Evolutionary conservation across 208 protist genomes (phyloP), one percentile per base, ranked within the genome.

Genomic region (Leishmania major): DNA sequence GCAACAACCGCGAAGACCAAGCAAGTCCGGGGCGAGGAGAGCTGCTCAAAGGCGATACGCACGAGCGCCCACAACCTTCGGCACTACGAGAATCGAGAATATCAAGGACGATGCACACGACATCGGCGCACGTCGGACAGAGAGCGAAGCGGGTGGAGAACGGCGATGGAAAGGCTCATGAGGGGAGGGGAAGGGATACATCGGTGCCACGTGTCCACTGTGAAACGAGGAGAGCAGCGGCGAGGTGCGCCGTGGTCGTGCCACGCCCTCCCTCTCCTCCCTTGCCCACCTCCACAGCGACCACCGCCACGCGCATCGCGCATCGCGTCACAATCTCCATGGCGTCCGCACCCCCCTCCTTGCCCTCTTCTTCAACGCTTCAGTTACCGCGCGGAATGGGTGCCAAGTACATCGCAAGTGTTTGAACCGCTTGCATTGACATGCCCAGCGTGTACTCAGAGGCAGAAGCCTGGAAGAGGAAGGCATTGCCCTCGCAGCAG

Each of bases 381-480:
- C 53, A 78, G 75, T 37, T 67, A 3, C 64, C 66, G 53, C 83
- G 83, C 17, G 83, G 83, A 45, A 86, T 83, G 64, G 64, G 83
- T 45, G 78, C 75, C 25, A 96, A 75, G 51, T 92, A 87, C 8
- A 89, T 81, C 25, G 93, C 93, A 45, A 94, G 77, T 5, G 87
- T 79, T 71, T 83, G 85, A 78, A 95, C 85, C 19, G 85, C 90
- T 64, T 93, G 83, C 60, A 88, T 79, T 22, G 88, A 87, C 4
- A 79, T 70, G 11, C 55, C 83, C 67, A 93, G 40, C 13, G 83
- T 80, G 81, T 90, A 89, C 37, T 71, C 80, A 19, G 79, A 89
- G 64, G 84, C 81, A 17, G 85, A 59, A 2, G 90, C 83, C 64
- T 92, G 84, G 76, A 95, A 94, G 7, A 96, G 74, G 82, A 96